These are phyloP conservation scores for Paraphoma chrysanthemicola DNA, from an alignment of 2,329 filamentous ascomycete species.

Conservation along the genomic window DNA sequence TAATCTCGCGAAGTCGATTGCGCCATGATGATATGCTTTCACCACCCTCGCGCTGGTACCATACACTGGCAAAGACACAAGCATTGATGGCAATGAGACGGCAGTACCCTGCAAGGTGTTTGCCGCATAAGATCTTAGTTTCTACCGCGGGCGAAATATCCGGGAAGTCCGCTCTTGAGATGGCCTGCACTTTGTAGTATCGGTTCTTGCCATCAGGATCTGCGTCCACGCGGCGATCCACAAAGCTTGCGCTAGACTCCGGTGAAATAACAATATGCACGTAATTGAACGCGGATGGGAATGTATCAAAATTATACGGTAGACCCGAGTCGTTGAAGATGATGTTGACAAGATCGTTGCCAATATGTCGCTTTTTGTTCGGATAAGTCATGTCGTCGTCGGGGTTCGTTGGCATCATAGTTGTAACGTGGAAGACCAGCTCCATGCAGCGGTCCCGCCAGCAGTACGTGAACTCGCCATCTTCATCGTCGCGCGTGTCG, in stretches of 20 bases:
- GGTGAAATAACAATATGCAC: conserved; percentile 97
- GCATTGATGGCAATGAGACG: conserved; percentile 90
- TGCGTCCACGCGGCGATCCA: conserved; percentile 59
- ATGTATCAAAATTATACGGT: conserved; percentile 87
- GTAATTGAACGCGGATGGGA: conserved; percentile 94
- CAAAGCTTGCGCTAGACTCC: conserved; percentile 78
- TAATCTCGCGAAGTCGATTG: conserved; percentile 83
- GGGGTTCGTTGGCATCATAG: conserved; percentile 92
- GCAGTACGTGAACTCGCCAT: conserved; percentile 88
- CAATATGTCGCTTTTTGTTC: conserved; percentile 92
- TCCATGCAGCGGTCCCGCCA: conserved; percentile 96
- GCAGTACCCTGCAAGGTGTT: conserved; percentile 83
- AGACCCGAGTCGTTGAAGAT: conserved; percentile 97
- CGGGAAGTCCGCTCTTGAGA: conserved; percentile 88
- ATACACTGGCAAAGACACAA: conserved; percentile 91
- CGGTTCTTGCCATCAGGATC: conserved; percentile 51
- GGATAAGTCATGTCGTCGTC: conserved; percentile 75
- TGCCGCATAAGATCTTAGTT: conserved; percentile 85
- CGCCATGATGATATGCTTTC: conserved; percentile 92
- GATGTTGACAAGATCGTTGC: conserved; percentile 98
- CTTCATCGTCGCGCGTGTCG: conserved; percentile 76
- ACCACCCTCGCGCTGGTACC: conserved; percentile 76
- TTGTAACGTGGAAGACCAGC: conserved; percentile 93
- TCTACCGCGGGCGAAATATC: conserved; percentile 89
- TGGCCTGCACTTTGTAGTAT: conserved; percentile 89